Conservation (phyloP, 2,329 filamentous ascomycete species). For the Botrytis hyacinthi region DNA sequence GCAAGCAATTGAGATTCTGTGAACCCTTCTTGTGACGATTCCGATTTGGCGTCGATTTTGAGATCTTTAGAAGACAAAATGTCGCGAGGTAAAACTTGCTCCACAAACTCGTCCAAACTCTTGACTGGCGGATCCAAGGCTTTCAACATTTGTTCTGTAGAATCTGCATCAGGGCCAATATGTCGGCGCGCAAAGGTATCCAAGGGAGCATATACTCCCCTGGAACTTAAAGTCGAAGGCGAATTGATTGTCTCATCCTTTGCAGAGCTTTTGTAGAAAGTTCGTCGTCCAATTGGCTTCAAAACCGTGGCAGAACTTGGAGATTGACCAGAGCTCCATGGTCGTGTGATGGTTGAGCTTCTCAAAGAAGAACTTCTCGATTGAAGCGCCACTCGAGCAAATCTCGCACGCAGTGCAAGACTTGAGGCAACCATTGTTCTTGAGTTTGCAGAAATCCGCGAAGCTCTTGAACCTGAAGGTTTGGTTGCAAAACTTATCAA, state of each 20-base stretch:
- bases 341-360: constrained; percentile 28
- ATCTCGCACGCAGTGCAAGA: constrained; percentile 30
- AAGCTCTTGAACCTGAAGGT: constrained; percentile 4
- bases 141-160: constrained; percentile 75
- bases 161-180: constrained; percentile 74
- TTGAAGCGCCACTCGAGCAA: constrained; percentile 29
- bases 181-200: constrained; percentile 73
- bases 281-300: constrained; percentile 30
- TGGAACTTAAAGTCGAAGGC: constrained; percentile 26
- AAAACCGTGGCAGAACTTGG: constrained; percentile 21
- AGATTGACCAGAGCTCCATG: constrained; percentile 30
- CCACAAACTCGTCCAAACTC: constrained; percentile 77
- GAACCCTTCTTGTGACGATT: constrained; percentile 33
- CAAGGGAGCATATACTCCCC: constrained; percentile 46
- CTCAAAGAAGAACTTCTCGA: constrained; percentile 22
- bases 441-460: constrained; percentile 12
- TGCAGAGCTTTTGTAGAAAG: constrained; percentile 38
- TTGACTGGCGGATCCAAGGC: constrained; percentile 70
- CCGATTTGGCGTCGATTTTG: constrained; percentile 49
- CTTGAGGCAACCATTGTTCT: constrained; percentile 32
- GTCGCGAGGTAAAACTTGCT: constrained; percentile 77
- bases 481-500: not conserved
- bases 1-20: constrained; percentile 60
- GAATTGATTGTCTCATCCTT: constrained; percentile 33
- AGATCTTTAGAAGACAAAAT: constrained; percentile 69